A percentile compares a stretch with the other conserved stretches of the same genome.
These are phyloP conservation scores for Xylaria curta DNA, from an alignment of 495 filamentous ascomycete genomes.

Conservation along the genomic window DNA sequence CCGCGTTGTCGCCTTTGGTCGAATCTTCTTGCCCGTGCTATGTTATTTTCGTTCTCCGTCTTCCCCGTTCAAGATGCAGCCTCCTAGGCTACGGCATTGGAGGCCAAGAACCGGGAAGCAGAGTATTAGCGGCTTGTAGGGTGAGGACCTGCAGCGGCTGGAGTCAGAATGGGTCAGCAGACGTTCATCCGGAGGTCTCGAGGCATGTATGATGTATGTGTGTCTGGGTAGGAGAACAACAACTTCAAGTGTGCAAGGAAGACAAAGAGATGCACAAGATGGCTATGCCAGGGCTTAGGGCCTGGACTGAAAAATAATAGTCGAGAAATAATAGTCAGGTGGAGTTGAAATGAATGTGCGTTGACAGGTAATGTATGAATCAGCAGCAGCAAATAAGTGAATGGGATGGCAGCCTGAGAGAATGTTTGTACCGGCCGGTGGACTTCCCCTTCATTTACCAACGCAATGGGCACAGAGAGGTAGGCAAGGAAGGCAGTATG, in stretches of 20 bases:
- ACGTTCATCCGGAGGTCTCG: constrained; percentile 4
- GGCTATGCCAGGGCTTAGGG: constrained; percentile 1
- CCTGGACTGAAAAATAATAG: neutral
- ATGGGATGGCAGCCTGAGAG: constrained; percentile 10
- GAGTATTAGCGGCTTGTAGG: constrained; percentile 15
- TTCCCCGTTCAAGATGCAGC: constrained; percentile 28
- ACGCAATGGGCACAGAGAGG: constrained; percentile 14
- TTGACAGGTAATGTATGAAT: constrained; percentile 25
- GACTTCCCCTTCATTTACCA: constrained; percentile 18
- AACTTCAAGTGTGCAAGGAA: constrained; percentile 13
- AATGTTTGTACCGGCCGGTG: constrained; percentile 12
- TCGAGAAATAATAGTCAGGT: constrained; percentile 10
- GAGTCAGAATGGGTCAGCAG: constrained; percentile 20
- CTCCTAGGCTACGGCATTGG: constrained; percentile 29
- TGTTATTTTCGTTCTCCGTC: constrained; percentile 9
- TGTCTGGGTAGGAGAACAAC: constrained; percentile 1
- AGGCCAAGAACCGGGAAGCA: constrained; percentile 14
- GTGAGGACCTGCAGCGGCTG: constrained; percentile 24
- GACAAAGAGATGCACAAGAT: constrained; percentile 11
- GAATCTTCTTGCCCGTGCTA: constrained; percentile 1
- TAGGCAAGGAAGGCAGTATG: constrained; percentile 15
- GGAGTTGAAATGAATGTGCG: constrained; percentile 15
- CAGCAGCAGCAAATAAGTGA: constrained; percentile 26
- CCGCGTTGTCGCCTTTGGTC: neutral
- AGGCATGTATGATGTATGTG: constrained; percentile 24